A percentile compares a stretch with the other conserved stretches of the same genome.
These are phyloP conservation scores for Omphalotus olearius DNA, from an alignment of 1,284 basidiomycete species.

Conservation along the genomic window DNA sequence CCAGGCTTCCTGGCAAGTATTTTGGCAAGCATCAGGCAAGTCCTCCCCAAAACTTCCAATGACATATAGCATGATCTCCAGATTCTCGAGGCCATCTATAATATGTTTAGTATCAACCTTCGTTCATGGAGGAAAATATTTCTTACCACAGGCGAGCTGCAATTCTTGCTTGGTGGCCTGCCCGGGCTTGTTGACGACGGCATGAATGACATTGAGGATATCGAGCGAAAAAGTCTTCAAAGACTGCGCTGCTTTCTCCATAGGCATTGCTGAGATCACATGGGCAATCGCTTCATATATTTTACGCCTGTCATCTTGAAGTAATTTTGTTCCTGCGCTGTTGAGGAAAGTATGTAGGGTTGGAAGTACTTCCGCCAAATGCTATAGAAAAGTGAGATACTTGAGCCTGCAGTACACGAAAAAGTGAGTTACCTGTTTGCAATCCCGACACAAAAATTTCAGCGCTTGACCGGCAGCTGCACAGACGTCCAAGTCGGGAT, in stretches of 20 bases:
- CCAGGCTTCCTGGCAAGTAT: constrained; percentile 82
- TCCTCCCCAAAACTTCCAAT: constrained; percentile 79
- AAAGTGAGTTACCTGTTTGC: constrained; percentile 58
- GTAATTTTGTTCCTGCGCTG: constrained; percentile 72
- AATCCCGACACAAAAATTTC: constrained; percentile 97
- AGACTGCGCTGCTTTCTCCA: constrained; percentile 79
- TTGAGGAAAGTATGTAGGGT: constrained; percentile 89
- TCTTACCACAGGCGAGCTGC: constrained; percentile 58
- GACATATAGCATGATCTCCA: constrained; percentile 84
- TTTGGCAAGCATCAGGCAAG: constrained; percentile 76
- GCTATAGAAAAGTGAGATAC: constrained; percentile 37
- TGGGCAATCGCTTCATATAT: constrained; percentile 95
- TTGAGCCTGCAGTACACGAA: not conserved
- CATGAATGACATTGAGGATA: constrained; percentile 68
- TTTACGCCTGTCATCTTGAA: constrained; percentile 85
- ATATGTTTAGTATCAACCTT: constrained; percentile 11
- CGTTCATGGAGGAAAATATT: constrained; percentile 10
- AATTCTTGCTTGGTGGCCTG: constrained; percentile 61
- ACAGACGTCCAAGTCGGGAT: constrained; percentile 75
- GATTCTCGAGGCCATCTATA: constrained; percentile 78
- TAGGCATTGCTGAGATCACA: constrained; percentile 91
- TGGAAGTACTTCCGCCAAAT: constrained; percentile 88
- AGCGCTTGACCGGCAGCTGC: constrained; percentile 96
- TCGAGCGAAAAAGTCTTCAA: constrained; percentile 82
- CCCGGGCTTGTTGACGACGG: constrained; percentile 44